Base-by-base conservation (phyloP, 768 basidiomycete genomes). In the Pleurotus ostreatus region DNA sequence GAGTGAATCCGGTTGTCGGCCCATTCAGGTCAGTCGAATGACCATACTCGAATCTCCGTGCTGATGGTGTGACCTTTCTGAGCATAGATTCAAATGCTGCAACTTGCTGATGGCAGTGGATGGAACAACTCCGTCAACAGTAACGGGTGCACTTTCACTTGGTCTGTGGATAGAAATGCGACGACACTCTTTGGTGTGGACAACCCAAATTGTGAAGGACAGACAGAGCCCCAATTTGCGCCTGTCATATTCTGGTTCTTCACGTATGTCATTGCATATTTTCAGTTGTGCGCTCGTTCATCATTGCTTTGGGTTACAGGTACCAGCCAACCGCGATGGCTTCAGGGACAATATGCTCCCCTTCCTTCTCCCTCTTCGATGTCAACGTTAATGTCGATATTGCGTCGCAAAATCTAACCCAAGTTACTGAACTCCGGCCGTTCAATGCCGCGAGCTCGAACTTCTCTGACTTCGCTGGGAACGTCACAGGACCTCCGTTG, bases 161-260 rank as follows among this genome's bases (percentile, higher is more conserved):
- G 72, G 70, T 30, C 47, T 0, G 79, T 82, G 1, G 63, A 73
- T 55, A 73, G 72, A 38, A 72, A 63, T 22, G 65, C 77, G 5
- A 60, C 62, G 2, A 69, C 68, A 37, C 63, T 80, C 8, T 82
- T 83, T 51, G 82, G 81, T 74, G 59, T 39, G 39, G 39, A 53
- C 23, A 41, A n/a, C 23, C 37, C 51, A 6, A 38, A n/a, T 41
- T 53, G 51, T 41, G 37, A 39, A 20, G 37, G 41, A n/a, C 37
- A 37, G 15, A 34, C 51, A n/a, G 37, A 70, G 2, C 61, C 66
- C 9, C 67, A 76, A 43, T 80, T 80, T 40, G 72, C 67, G 13
- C 81, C 82, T 0, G 71, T 80, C 15, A 70, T 81, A 18, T 82
- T 83, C 63, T 85, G 82, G 83, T 80, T 82, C 64, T 82, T 83